Conservation (phyloP, 2,329 filamentous ascomycete genomes). For the Coniosporium tulheliwenetii region DNA sequence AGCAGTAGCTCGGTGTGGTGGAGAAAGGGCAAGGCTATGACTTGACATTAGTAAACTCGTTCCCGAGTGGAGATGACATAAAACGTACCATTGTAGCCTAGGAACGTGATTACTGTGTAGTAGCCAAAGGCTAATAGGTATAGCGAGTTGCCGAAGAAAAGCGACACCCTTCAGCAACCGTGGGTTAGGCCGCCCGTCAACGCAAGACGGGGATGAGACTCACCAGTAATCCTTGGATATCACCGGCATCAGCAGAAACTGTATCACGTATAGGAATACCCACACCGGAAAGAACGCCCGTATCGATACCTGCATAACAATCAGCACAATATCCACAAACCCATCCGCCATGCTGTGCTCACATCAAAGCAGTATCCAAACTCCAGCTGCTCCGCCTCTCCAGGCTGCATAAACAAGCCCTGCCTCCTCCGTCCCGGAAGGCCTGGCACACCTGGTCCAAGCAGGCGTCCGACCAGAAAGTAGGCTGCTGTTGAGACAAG, state of each 20-base stretch:
- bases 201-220: slow-evolving; percentile 2
- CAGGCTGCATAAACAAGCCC: slow-evolving; percentile 42
- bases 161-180: slow-evolving; percentile 26
- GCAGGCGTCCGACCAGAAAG: slow-evolving; percentile 45
- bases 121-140: slow-evolving; percentile 51
- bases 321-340: neutral
- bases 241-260: slow-evolving; percentile 51
- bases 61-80: neutral
- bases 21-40: slow-evolving; percentile 44
- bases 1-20: slow-evolving; percentile 52
- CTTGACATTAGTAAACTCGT: neutral
- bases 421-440: slow-evolving; percentile 34
- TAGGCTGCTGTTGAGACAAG: slow-evolving; percentile 46
- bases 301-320: slow-evolving; percentile 37
- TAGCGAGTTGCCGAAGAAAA: slow-evolving; percentile 48
- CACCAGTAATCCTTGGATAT: slow-evolving; percentile 37
- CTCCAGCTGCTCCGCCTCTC: slow-evolving; percentile 41
- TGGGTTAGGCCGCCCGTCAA: no score
- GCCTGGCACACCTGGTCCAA: slow-evolving; percentile 40
- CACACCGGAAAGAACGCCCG: slow-evolving; percentile 53
- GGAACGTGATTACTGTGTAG: slow-evolving; percentile 53
- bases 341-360: slow-evolving; percentile 8
- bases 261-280: slow-evolving; percentile 50
- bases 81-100: slow-evolving; percentile 46
- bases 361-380: slow-evolving; percentile 61